Evolutionary conservation across 306 rosid genomes (phyloP).

Genomic region (Prinsepia uniflora): DNA sequence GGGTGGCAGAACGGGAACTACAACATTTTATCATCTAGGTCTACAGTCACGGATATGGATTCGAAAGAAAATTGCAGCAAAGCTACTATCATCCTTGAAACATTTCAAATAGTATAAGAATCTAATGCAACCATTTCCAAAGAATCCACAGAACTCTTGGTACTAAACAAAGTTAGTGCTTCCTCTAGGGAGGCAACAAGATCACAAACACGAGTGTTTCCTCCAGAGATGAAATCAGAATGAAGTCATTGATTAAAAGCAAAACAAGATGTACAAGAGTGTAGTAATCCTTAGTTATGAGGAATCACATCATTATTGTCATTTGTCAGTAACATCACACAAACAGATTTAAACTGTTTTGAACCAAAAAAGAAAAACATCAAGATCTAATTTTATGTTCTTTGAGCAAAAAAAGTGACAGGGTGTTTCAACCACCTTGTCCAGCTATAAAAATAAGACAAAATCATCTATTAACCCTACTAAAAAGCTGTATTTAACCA

Average conservation of each 20-base stretch:
- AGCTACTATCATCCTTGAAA: conserved; percentile 8
- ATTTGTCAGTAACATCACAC: neutral
- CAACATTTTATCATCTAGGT: conserved; percentile 1
- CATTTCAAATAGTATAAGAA: conserved; percentile 14
- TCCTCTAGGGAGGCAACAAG: neutral
- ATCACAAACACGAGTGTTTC: neutral
- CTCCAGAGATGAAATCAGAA: conserved; percentile 3
- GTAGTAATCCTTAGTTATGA: conserved; percentile 14
- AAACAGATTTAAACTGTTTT: neutral
- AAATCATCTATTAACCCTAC: conserved; percentile 32
- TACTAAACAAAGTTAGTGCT: neutral
- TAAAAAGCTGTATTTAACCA: conserved; percentile 40
- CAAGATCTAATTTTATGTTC: conserved; percentile 6
- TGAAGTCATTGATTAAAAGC: conserved; percentile 11
- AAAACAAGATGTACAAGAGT: conserved; percentile 16
- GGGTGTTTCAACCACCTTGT: conserved; percentile 30
- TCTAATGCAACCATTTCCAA: conserved; percentile 5
- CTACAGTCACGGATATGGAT: neutral
- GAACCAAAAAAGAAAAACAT: conserved; percentile 11
- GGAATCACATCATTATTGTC: neutral
- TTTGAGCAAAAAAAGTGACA: conserved; percentile 16
- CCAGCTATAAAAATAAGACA: conserved; percentile 6
- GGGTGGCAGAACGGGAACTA: neutral
- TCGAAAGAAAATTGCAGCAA: neutral
- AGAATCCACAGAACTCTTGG: neutral